These are phyloP conservation scores for Pleurotus pulmonarius DNA, from an alignment of 768 basidiomycete genomes.

Conservation along the genomic window DNA sequence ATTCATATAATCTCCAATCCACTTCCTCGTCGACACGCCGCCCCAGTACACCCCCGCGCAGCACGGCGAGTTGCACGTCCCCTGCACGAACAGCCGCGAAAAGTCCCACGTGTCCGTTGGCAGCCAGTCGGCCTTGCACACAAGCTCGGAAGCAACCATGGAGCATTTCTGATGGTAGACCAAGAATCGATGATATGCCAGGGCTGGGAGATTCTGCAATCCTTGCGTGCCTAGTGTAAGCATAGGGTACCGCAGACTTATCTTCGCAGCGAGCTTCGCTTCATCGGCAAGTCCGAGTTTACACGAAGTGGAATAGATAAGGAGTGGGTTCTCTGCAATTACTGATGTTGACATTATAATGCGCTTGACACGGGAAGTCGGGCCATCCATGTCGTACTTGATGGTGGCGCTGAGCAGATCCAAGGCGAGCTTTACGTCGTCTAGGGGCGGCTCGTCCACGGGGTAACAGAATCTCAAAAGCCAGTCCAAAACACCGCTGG, in stretches of 20 bases:
- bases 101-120: neutral
- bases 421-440: neutral
- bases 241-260: neutral
- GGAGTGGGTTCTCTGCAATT: neutral
- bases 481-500: conserved; percentile 32
- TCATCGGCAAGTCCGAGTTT: neutral
- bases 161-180: neutral
- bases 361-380: neutral
- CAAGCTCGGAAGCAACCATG: neutral
- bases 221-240: neutral
- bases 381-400: neutral
- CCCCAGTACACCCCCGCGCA: neutral
- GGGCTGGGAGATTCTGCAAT: neutral
- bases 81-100: neutral
- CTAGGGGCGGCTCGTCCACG: conserved; percentile 12
- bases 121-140: neutral
- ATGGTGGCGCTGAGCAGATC: neutral
- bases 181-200: neutral
- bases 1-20: neutral
- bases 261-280: neutral
- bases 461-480: conserved; percentile 49
- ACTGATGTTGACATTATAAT: neutral
- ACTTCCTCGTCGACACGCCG: neutral
- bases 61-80: neutral
- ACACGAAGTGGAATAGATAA: neutral